Conservation (phyloP, 1,284 basidiomycete species). For the Ceratobasidium sp. region DNA sequence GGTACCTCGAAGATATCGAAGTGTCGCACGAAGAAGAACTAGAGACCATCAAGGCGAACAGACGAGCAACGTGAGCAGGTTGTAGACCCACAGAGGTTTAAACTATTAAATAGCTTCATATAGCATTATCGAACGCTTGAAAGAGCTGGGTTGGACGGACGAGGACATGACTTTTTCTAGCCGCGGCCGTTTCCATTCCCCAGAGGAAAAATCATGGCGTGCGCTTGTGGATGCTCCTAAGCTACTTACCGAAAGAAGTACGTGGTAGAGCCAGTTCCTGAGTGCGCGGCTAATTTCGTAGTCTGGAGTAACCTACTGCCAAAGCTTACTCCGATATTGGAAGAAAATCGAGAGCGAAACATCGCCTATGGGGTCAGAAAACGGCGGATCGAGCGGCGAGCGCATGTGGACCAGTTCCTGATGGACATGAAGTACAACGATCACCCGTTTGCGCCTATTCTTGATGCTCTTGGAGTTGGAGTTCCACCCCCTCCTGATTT, state of each 20-base stretch:
- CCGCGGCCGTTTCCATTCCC: neutral
- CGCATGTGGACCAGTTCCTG: slow-evolving; percentile 2
- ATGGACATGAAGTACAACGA: neutral
- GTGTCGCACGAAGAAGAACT: neutral
- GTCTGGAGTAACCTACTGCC: slow-evolving; percentile 6
- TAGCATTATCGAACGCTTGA: slow-evolving; percentile 4
- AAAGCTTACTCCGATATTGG: neutral
- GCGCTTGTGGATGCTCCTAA: slow-evolving; percentile 2
- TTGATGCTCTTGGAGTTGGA: neutral
- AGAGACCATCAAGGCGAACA: neutral
- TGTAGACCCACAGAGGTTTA: neutral
- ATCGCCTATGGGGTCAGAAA: neutral
- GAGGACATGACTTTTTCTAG: slow-evolving; percentile 8
- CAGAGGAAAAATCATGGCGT: neutral
- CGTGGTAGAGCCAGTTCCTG: neutral
- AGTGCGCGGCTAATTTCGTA: neutral
- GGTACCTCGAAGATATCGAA: neutral
- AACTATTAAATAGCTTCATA: neutral
- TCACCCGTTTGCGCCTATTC: slow-evolving; percentile 11
- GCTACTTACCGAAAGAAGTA: slow-evolving; percentile 31
- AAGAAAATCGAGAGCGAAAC: slow-evolving; percentile 18
- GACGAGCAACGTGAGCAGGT: neutral
- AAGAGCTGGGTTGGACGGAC: slow-evolving; percentile 7
- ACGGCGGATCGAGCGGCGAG: slow-evolving; percentile 1
- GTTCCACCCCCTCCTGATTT: neutral